A percentile compares a stretch with the other conserved stretches of the same genome.
Conservation (phyloP, 192 early-diverging fungal species). For the Entophlyctis luteolus region DNA sequence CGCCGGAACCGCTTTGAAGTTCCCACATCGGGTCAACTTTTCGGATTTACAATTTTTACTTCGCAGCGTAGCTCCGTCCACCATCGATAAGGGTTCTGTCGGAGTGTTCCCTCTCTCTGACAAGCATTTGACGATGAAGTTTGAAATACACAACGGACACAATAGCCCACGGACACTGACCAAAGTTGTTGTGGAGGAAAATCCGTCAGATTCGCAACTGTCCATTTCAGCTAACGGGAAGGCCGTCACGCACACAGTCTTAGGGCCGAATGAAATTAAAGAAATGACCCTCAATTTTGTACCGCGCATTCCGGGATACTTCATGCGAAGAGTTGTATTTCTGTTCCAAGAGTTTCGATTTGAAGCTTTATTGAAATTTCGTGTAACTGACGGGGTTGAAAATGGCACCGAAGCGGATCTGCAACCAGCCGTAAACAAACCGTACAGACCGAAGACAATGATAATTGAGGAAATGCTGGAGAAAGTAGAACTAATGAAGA, state of each 20-base stretch:
- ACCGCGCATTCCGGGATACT: not conserved
- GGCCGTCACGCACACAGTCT: not conserved
- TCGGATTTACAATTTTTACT: not conserved
- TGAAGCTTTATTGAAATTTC: not conserved
- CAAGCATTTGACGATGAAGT: not conserved
- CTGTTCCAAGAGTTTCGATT: not conserved
- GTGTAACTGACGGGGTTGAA: not conserved
- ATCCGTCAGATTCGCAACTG: not conserved
- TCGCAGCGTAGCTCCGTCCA: not conserved
- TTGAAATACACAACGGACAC: constrained; percentile 17
- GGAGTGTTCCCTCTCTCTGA: not conserved
- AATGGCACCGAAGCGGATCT: not conserved
- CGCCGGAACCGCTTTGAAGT: not conserved
- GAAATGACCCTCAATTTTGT: not conserved
- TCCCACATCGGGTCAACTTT: not conserved
- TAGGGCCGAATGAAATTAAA: not conserved
- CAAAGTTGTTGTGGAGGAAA: not conserved
- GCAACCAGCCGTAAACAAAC: not conserved
- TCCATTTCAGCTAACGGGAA: not conserved
- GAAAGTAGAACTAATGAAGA: no score
- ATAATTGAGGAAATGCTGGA: not conserved
- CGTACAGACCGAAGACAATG: not conserved
- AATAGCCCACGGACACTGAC: not conserved
- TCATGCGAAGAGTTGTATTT: constrained; percentile 3
- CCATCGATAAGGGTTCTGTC: not conserved